Evolutionary conservation across 2,329 filamentous ascomycete genomes (phyloP), one percentile per base, ranked within the genome.

Genomic region (Coniella lustricola): DNA sequence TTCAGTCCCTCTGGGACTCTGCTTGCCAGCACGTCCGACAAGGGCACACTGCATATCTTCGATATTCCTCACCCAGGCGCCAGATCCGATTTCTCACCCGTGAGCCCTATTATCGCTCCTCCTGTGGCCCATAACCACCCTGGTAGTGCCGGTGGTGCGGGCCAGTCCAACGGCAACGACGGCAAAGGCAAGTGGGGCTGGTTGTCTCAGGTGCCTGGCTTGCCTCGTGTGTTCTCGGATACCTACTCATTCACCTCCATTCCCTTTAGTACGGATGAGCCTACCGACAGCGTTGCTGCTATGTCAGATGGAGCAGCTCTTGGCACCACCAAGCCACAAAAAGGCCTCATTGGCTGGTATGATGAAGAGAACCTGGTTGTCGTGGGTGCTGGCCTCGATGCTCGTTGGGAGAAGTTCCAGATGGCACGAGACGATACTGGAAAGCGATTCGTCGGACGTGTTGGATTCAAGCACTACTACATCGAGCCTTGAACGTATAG

Each of bases 21-120:
- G 61, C 76, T 97, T 10, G 93, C 93, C 21, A 91, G 90, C 53
- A 97, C 91, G 1, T 96, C 90, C 1, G 93, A 98, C 72, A 98
- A 97, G 68, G 90, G 88, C 5, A 98, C 90, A 0, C 74, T 98
- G 10, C 93, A 98, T 66, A 78, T 98, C 33, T 98, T 96, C 62
- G 90, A 97, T 60, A 75, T 96, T 1, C 84, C 85, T 3, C 76
- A 78, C 51, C 69, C 73, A 8, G 72, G 70, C 63, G 66, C 37
- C n/a, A 49, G 51, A 39, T 29, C 35, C 12, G 60, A 35, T 46
- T 57, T 47, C 48, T 50, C 36, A 45, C 52, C 31, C 34, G 41
- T 38, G 33, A 49, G 40, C 49, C 33, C 50, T 37, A 37, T 56
- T 47, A 44, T 54, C 44, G 50, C 18, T 7, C 44, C 31, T n/a